phyloP scores from a whole-genome alignment of 73 alveolate genomes.

The Paramecium tetraurelia region DNA sequence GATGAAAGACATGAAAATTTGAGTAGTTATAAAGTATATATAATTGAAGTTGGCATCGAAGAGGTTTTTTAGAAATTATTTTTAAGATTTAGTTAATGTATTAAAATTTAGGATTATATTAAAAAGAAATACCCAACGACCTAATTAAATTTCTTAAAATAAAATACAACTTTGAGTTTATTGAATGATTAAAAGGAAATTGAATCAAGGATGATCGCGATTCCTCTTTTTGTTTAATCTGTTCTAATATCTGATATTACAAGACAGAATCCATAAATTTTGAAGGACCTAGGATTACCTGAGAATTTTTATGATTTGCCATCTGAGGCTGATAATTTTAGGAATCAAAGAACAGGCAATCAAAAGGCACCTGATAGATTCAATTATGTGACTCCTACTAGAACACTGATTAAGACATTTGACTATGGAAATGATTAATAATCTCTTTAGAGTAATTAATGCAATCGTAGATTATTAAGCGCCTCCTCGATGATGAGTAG shows the following conservation, averaged over 20 bases:
- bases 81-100: conserved; percentile 40
- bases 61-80: not conserved
- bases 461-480: not conserved
- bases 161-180: not conserved
- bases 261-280: not conserved
- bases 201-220: not conserved
- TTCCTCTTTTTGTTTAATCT: not conserved
- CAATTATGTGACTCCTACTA: not conserved
- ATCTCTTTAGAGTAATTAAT: not conserved
- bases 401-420: not conserved
- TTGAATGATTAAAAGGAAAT: not conserved
- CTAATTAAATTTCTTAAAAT: not conserved
- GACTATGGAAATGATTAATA: not conserved
- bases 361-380: conserved; percentile 4
- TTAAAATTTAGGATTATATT: not conserved
- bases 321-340: not conserved
- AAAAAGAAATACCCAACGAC: not conserved
- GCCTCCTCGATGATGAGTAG: not conserved
- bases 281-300: not conserved
- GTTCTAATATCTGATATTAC: not conserved
- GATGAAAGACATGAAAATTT: conserved; percentile 1
- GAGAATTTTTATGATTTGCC: conserved; percentile 37
- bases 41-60: not conserved
- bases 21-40: conserved; percentile 3
- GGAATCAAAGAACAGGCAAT: not conserved